These are phyloP conservation scores for Anthracocystis walkeri DNA, from an alignment of 1,284 basidiomycete genomes.

Conservation along the genomic window DNA sequence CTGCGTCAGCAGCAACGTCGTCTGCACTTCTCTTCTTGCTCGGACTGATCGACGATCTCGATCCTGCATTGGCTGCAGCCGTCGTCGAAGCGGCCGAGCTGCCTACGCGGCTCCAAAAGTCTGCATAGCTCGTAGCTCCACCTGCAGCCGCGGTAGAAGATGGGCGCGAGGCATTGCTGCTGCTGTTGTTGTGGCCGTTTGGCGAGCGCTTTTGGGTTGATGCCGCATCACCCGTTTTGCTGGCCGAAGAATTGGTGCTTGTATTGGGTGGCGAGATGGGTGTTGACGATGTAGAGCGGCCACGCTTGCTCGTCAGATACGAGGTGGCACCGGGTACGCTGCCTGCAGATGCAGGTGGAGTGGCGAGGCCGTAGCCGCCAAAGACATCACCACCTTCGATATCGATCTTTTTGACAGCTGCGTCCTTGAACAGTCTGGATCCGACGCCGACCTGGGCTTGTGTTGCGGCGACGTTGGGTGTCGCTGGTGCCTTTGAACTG, in stretches of 20 bases:
- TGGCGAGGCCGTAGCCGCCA: constrained; percentile 51
- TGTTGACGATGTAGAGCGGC: constrained; percentile 34
- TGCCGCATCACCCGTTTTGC: constrained; percentile 11
- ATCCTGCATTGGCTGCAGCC: neutral
- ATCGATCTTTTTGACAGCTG: constrained; percentile 44
- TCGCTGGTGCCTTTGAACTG: constrained; percentile 27
- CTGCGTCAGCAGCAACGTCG: constrained; percentile 10
- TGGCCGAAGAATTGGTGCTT: constrained; percentile 20
- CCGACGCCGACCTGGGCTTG: constrained; percentile 13
- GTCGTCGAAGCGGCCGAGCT: constrained; percentile 22
- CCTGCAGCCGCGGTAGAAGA: constrained; percentile 18
- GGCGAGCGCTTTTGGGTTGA: constrained; percentile 19
- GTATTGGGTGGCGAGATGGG: constrained; percentile 47
- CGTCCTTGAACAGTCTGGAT: constrained; percentile 52
- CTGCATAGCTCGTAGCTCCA: constrained; percentile 54
- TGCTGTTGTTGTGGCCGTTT: constrained; percentile 4
- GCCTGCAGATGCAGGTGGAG: constrained; percentile 46
- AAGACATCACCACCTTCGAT: constrained; percentile 51
- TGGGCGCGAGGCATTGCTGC: constrained; percentile 4
- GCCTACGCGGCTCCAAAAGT: constrained; percentile 58
- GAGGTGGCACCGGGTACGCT: constrained; percentile 39
- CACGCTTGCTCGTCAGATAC: constrained; percentile 38
- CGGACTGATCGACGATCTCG: constrained; percentile 24
- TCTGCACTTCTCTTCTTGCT: constrained; percentile 49
- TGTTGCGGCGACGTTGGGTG: constrained; percentile 23